These are phyloP conservation scores for Leccinum rimulosum DNA, from an alignment of 768 basidiomycete genomes.

Conservation along the genomic window DNA sequence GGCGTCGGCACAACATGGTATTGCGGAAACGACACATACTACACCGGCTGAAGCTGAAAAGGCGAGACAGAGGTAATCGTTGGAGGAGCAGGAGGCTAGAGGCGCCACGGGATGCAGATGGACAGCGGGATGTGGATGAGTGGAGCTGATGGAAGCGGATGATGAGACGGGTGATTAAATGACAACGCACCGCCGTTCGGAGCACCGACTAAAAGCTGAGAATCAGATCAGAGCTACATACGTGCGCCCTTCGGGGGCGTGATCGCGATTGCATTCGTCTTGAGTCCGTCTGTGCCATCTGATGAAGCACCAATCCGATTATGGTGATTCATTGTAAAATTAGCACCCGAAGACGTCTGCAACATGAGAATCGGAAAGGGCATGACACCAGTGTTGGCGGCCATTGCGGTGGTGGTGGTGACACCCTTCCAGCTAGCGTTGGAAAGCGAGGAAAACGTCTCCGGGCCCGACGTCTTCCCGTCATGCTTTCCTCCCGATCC, in stretches of 20 bases:
- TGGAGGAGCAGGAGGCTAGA: constrained; percentile 8
- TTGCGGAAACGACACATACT: constrained; percentile 18
- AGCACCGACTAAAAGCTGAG: background rate
- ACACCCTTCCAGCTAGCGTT: background rate
- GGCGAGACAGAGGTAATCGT: constrained; percentile 12
- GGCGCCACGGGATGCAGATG: constrained; percentile 7
- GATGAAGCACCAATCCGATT: background rate
- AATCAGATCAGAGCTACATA: constrained; percentile 1
- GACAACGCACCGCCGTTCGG: constrained; percentile 6
- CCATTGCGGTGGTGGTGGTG: background rate
- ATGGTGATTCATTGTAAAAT: background rate
- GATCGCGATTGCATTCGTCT: constrained; percentile 3
- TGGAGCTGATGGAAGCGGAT: constrained; percentile 11
- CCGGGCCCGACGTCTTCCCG: background rate
- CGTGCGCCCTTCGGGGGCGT: constrained; percentile 5
- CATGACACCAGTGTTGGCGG: background rate
- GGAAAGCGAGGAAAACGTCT: background rate
- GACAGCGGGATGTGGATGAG: constrained; percentile 1
- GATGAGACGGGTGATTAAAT: background rate
- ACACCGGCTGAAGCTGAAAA: constrained; percentile 18
- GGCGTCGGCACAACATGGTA: constrained; percentile 6
- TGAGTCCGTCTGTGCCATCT: constrained; percentile 2
- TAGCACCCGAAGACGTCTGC: background rate
- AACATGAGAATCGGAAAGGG: constrained; percentile 24
- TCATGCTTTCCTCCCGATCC: too few species aligned